Base-by-base conservation (phyloP, 1,139 yeast species). In the Geotrichum histeridarum region DNA sequence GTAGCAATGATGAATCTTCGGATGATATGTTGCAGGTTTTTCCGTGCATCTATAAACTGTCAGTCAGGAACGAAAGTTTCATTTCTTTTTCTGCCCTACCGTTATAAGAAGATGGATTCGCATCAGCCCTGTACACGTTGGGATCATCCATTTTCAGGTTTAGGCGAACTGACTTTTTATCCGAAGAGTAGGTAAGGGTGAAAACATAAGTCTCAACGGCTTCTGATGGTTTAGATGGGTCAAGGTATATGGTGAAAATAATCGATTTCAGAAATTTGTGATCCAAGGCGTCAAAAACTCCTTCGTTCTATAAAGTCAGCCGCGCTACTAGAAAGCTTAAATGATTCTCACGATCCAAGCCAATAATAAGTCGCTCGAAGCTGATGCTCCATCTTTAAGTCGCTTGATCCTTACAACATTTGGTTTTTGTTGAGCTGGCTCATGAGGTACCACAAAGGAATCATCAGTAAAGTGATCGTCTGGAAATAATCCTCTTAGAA, bases 241-340 rank as follows among this genome's bases (percentile, higher is more conserved):
- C 48, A 8, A 50, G 12, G 31, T 52, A 55, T 12, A 55, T 51
- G n/a, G 55, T 22, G 15, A 55, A 48, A 14, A 55, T 50, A 9
- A 55, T 42, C 11, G 53, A 45, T 39, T 53, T 48, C 8, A 55
- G 50, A 36, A 36, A 55, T 12, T 45, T 45, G n/a, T 53, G 54
- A 30, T 55, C 55, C 30, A 55, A 30, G 18, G 58, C 55, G 42
- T 55, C 58, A 45, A 50, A 52, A 32, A 53, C 46, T 11, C 58
- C 58, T 14, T 47, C 51, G n/a, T 49, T 36, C 53, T 50, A 12
- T 7, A 4, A 17, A 31, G 27, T 37, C 11, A 33, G 37, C 30
- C 11, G 30, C 42, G 11, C 8, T 27, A 30, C 3, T 18, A 38
- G 43, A n/a, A 11, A 15, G 27, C 27, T 18, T 22, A 15, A 3